A percentile compares a stretch with the other conserved stretches of the same genome.
These are phyloP conservation scores for Chrysanthemum makinoi DNA, from an alignment of 129 eudicot genomes.

Conservation along the genomic window DNA sequence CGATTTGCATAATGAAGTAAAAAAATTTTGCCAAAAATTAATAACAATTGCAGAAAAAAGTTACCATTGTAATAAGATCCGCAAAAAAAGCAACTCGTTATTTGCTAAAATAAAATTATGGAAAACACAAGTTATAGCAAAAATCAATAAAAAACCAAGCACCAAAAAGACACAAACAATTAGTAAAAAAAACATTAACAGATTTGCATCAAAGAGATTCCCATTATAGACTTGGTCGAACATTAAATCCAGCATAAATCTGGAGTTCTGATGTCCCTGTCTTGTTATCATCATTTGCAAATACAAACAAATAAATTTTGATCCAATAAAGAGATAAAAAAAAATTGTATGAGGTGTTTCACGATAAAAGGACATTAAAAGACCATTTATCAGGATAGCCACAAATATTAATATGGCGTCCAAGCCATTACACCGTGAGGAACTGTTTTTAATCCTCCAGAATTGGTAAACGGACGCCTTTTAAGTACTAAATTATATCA, in stretches of 20 bases:
- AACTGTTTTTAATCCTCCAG: conserved; percentile 46
- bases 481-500: too few relatives aligned
- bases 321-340: too few relatives aligned
- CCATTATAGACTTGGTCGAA: conserved; percentile 42
- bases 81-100: too few relatives aligned
- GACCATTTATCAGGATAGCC: conserved; percentile 52
- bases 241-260: conserved; percentile 2
- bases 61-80: too few relatives aligned
- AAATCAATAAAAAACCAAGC: too few relatives aligned
- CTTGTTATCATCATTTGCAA: conserved; percentile 40
- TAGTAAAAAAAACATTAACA: background rate
- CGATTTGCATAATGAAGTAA: too few relatives aligned
- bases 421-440: conserved; percentile 76
- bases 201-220: conserved; percentile 41
- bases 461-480: conserved; percentile 68
- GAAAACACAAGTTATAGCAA: too few relatives aligned
- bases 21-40: too few relatives aligned
- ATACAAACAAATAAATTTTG: too few relatives aligned
- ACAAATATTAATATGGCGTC: conserved; percentile 42
- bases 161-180: background rate
- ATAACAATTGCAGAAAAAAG: too few relatives aligned
- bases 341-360: conserved; percentile 58
- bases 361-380: conserved; percentile 41
- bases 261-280: conserved; percentile 41
- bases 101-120: too few relatives aligned